These are phyloP conservation scores for Scedosporium apiospermum DNA, from an alignment of 2,329 filamentous ascomycete genomes.

Conservation along the genomic window DNA sequence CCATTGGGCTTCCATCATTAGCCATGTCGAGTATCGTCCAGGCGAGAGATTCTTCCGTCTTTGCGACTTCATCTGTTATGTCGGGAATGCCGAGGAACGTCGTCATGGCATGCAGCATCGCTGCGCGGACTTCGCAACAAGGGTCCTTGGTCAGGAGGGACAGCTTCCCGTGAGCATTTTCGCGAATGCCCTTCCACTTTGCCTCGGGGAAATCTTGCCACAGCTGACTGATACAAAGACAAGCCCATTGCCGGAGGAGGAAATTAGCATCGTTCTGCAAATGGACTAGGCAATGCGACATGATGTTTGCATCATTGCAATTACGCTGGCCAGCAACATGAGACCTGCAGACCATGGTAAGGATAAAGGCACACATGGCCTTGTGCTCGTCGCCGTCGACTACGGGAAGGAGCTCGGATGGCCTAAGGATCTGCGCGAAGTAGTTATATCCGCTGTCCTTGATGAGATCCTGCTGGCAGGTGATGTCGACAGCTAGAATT, in stretches of 20 bases:
- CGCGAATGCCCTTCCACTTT: slow-evolving; percentile 91
- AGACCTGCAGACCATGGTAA: slow-evolving; percentile 93
- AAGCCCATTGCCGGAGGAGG: slow-evolving; percentile 87
- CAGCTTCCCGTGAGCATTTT: slow-evolving; percentile 73
- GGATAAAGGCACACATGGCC: slow-evolving; percentile 97
- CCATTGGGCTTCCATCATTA: slow-evolving; percentile 87
- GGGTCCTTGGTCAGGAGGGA: slow-evolving; percentile 74
- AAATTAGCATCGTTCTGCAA: slow-evolving; percentile 80
- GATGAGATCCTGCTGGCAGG: slow-evolving; percentile 84
- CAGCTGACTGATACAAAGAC: slow-evolving; percentile 87
- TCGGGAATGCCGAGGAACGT: slow-evolving; percentile 92
- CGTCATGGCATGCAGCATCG: slow-evolving; percentile 87
- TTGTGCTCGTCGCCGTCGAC: slow-evolving; percentile 89
- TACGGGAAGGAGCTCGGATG: slow-evolving; percentile 72
- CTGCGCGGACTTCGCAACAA: slow-evolving; percentile 84
- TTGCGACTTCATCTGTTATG: slow-evolving; percentile 79
- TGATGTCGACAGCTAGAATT: slow-evolving; percentile 87
- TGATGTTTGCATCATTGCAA: slow-evolving; percentile 82
- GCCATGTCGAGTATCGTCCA: slow-evolving; percentile 85
- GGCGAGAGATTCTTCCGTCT: slow-evolving; percentile 84
- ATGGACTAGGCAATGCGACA: slow-evolving; percentile 78
- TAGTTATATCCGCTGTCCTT: slow-evolving; percentile 98
- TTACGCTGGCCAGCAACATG: slow-evolving; percentile 88
- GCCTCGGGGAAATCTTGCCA: slow-evolving; percentile 88
- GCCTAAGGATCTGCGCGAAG: slow-evolving; percentile 87